phyloP scores from a whole-genome alignment of 139 green algal species.

The Coelastrella sp. region DNA sequence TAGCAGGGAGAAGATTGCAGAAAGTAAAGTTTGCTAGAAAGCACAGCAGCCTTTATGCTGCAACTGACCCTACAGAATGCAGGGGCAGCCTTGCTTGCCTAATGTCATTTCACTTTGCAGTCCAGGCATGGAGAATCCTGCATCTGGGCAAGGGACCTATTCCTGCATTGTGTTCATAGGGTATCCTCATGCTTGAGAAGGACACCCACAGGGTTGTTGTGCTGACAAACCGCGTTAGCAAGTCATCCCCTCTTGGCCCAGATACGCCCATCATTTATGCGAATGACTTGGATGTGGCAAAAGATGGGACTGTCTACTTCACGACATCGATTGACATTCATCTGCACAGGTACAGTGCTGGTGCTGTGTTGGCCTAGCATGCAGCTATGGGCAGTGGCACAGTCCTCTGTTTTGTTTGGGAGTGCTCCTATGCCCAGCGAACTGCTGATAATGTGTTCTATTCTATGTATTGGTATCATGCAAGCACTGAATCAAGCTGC shows the following conservation, averaged over 20 bases:
- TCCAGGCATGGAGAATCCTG: neutral
- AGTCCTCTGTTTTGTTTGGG: too few relatives aligned
- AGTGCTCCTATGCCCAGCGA: too few relatives aligned
- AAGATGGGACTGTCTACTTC: conserved; percentile 78
- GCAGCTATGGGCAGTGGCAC: too few relatives aligned
- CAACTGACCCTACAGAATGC: neutral
- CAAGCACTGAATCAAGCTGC: too few relatives aligned
- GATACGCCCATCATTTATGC: conserved; percentile 64
- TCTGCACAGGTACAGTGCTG: conserved; percentile 25
- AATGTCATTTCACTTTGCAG: neutral
- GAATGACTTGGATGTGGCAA: conserved; percentile 77
- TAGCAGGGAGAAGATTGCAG: neutral
- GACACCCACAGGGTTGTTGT: conserved; percentile 27
- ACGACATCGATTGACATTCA: conserved; percentile 46
- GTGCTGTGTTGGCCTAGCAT: too few relatives aligned
- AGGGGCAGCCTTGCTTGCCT: neutral
- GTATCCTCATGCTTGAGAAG: conserved; percentile 52
- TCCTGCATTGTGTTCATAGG: conserved; percentile 10
- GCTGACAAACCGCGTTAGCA: conserved; percentile 46
- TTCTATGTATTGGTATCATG: too few relatives aligned
- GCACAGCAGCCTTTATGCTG: neutral
- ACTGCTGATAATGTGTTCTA: too few relatives aligned
- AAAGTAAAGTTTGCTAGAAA: neutral
- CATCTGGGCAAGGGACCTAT: neutral
- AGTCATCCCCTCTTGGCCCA: conserved; percentile 37